A percentile compares a stretch with the other conserved stretches of the same genome.
phyloP scores from a whole-genome alignment of 2,329 filamentous ascomycete genomes.

The Alternaria tenuissima region DNA sequence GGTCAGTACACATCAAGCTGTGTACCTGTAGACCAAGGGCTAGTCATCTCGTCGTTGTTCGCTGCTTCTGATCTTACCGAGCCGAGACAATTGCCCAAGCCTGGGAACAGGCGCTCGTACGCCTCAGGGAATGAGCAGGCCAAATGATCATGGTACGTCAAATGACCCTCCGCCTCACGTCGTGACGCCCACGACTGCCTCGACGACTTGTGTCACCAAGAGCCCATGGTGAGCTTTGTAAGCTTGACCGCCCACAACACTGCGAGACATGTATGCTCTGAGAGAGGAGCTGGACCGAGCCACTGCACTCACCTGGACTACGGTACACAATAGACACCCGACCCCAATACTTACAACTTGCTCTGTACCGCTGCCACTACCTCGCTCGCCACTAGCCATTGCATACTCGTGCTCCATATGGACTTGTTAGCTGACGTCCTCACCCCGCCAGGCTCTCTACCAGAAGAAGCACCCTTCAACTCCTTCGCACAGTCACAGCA shows the following conservation, averaged over 20 bases:
- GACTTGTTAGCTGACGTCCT: conserved; percentile 35
- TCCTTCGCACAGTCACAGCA: conserved; percentile 29
- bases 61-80: conserved; percentile 20
- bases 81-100: conserved; percentile 26
- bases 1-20: conserved; percentile 11
- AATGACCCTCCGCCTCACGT: conserved; percentile 8
- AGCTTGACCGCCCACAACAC: conserved; percentile 9
- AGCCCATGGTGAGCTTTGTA: conserved; percentile 2
- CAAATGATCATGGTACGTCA: conserved; percentile 52
- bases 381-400: neutral
- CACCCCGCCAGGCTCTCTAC: conserved; percentile 45
- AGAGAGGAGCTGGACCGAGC: conserved; percentile 3
- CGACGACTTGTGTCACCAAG: conserved; percentile 1
- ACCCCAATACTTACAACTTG: neutral
- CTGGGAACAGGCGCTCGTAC: conserved; percentile 38
- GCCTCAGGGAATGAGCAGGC: conserved; percentile 52
- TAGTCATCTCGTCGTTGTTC: conserved; percentile 16
- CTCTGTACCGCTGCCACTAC: neutral
- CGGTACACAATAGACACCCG: conserved; percentile 2
- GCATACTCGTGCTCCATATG: conserved; percentile 23
- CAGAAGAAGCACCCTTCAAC: conserved; percentile 41
- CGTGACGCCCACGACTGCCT: conserved; percentile 6
- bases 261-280: conserved; percentile 5
- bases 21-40: conserved; percentile 17
- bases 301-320: conserved; percentile 1